Evolutionary conservation across 306 rosid genomes (phyloP).

Genomic region (Sophora flavescens): DNA sequence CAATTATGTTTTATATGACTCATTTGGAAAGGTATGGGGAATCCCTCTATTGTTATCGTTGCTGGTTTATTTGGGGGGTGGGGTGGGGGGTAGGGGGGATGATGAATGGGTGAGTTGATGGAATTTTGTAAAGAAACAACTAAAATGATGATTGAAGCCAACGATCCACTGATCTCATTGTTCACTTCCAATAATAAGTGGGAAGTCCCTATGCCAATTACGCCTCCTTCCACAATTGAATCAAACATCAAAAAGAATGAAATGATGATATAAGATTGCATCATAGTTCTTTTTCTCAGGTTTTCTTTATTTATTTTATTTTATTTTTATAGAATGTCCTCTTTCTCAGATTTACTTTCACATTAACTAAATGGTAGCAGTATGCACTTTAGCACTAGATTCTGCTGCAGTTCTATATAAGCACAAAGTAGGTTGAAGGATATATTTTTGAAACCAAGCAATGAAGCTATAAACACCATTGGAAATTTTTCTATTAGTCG

Average conservation of each 20-base stretch:
- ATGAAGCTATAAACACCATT: neutral
- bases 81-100: no score
- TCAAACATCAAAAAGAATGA: neutral
- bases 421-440: neutral
- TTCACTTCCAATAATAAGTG: neutral
- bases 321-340: neutral
- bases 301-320: neutral
- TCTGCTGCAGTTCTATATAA: neutral
- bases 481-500: neutral
- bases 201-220: neutral
- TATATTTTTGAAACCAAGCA: neutral
- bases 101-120: neutral
- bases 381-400: conserved; percentile 35
- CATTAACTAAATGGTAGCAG: neutral
- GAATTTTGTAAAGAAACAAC: neutral
- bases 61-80: neutral
- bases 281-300: neutral
- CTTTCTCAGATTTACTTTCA: neutral
- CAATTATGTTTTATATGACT: neutral
- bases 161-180: neutral
- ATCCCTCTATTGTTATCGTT: neutral
- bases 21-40: neutral
- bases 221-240: neutral
- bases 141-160: conserved; percentile 19
- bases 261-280: neutral